Evolutionary conservation across 257 asterid genomes (phyloP).

Genomic region (Scutellaria galericulata): DNA sequence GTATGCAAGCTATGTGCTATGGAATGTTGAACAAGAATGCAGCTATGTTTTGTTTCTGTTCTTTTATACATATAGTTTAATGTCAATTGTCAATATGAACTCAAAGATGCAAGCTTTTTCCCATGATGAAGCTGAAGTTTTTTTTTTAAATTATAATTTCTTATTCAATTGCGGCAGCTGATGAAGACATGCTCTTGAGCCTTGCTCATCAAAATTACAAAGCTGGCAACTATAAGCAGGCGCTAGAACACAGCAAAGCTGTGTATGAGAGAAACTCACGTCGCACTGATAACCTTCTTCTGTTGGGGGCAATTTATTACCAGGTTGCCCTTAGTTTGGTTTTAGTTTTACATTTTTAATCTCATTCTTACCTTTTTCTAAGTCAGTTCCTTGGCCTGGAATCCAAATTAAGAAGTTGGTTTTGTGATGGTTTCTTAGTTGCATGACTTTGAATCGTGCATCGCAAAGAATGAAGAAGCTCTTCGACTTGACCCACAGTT

Average conservation of each 20-base stretch:
- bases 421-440: constrained; percentile 50
- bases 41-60: constrained; percentile 24
- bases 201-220: constrained; percentile 95
- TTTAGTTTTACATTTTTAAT: background rate
- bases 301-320: constrained; percentile 87
- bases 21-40: background rate
- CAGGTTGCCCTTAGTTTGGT: constrained; percentile 60
- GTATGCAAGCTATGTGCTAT: constrained; percentile 10
- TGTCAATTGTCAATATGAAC: background rate
- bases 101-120: background rate
- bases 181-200: constrained; percentile 77
- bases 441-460: constrained; percentile 88
- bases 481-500: constrained; percentile 84
- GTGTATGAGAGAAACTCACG: constrained; percentile 81
- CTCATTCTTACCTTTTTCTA: background rate
- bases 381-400: constrained; percentile 21
- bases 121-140: background rate
- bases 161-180: constrained; percentile 56
- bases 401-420: constrained; percentile 30
- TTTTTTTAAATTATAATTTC: constrained; percentile 16
- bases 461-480: constrained; percentile 95
- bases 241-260: constrained; percentile 87
- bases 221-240: constrained; percentile 83
- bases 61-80: background rate
- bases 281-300: constrained; percentile 97